Percentiles rank a stretch among this genome's conserved stretches.
phyloP scores from a whole-genome alignment of 129 eudicot genomes.

The Rutidosis leptorrhynchoides region DNA sequence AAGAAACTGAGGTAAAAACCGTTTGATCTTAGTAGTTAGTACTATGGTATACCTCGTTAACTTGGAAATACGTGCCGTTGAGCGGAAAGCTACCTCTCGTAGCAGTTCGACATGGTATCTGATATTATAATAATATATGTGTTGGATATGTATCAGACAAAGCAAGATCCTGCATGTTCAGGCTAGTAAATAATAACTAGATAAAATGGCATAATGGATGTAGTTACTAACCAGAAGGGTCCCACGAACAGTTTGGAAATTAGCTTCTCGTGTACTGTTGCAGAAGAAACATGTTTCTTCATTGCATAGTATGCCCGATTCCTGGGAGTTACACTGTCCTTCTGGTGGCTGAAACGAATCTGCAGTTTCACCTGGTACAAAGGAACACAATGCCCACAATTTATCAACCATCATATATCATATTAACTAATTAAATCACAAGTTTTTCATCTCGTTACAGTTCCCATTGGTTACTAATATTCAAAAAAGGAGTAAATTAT shows the following conservation, averaged over 20 bases:
- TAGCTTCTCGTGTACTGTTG: conserved; percentile 64
- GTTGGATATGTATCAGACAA: conserved; percentile 8
- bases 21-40: neutral
- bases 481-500: too few species aligned
- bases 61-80: conserved; percentile 94
- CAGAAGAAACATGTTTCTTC: conserved; percentile 70
- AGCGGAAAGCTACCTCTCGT: conserved; percentile 93
- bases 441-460: neutral
- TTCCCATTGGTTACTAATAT: conserved; percentile 3
- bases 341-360: conserved; percentile 64
- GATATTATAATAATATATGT: conserved; percentile 22
- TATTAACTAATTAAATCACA: neutral
- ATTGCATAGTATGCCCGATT: conserved; percentile 53
- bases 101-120: conserved; percentile 97
- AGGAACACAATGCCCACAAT: neutral
- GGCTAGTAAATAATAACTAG: neutral
- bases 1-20: neutral
- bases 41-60: conserved; percentile 71
- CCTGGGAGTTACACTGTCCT: conserved; percentile 64
- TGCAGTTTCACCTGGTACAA: conserved; percentile 71
- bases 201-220: neutral
- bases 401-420: conserved; percentile 11
- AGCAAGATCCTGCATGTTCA: neutral
- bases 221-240: conserved; percentile 66
- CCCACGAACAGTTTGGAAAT: conserved; percentile 72